A percentile compares a stretch with the other conserved stretches of the same genome.
Conservation (phyloP, 176 grass and related monocot species). For the Ensete glaucum region DNA sequence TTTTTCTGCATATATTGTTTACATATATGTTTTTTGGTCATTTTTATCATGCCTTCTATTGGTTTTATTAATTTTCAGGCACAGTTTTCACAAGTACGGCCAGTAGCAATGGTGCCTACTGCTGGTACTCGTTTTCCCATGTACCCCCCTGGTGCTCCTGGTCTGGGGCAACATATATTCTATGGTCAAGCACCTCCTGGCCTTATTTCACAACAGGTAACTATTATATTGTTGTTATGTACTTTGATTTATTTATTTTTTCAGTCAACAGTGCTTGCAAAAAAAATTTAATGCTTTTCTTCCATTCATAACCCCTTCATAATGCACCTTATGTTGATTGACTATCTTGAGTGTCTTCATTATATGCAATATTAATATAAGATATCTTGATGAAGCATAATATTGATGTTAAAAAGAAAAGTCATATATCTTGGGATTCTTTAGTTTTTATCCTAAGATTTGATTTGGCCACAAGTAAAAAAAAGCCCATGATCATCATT, state of each 20-base stretch:
- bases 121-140: conserved; percentile 51
- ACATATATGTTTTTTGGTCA: background rate
- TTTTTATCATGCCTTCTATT: background rate
- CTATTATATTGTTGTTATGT: background rate
- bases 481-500: too few relatives aligned
- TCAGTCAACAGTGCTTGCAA: background rate
- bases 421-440: too few relatives aligned
- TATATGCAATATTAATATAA: background rate
- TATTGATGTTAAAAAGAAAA: too few relatives aligned
- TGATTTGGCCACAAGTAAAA: too few relatives aligned
- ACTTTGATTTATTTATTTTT: background rate
- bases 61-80: conserved; percentile 18
- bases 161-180: conserved; percentile 56
- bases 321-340: background rate
- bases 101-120: conserved; percentile 44
- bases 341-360: background rate
- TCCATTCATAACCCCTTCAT: background rate
- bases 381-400: too few relatives aligned
- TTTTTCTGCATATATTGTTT: background rate
- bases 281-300: background rate
- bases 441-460: too few relatives aligned
- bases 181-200: conserved; percentile 60
- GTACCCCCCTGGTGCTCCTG: conserved; percentile 55
- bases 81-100: conserved; percentile 59
- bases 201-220: conserved; percentile 60